Base-by-base conservation (phyloP, 2,329 filamentous ascomycete genomes). In the Diplocarpon rosae region DNA sequence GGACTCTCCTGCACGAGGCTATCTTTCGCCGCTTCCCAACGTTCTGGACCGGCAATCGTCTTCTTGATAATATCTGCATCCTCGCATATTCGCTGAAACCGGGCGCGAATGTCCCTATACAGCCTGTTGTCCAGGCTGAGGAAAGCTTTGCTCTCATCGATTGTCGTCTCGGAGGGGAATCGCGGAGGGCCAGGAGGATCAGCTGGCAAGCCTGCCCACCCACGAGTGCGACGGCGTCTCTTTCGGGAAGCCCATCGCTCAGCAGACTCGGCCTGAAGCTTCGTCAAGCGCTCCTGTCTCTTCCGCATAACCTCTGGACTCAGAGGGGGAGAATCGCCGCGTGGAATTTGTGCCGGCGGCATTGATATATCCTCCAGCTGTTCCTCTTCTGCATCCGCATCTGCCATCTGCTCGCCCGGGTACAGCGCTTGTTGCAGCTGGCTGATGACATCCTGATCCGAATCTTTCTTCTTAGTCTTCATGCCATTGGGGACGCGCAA, bases 101-200 rank as follows among this genome's bases (percentile, higher is more conserved):
- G 72, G 39, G 78, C 69, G 27, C 85, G 75, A 13, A 86, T 62
- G 47, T 75, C 65, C 28, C 70, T 71, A 60, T 92, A 92, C 34
- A 74, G 66, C 1, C 69, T 62, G 39, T 72, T 75, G 56, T 83
- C 75, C 29, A 93, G 67, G 31, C 66, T 69, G 24, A 93, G 67
- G 47, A 80, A 82, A 11, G 71, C 70, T 58, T 87, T 85, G 57
- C 82, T 81, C 63, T 90, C 83, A 52, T 85, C 81, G 47, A 92
- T 75, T 0, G 85, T 89, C 11, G 83, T 89, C 62, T 92, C 85
- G 0, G 85, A 90, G 1, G 83, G 83, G 51, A 87, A 92, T 16
- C 85, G 76, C 12, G 82, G 79, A 15, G 80, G 76, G 4, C 79
- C 77, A 1, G 79, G 73, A 6, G 77, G 76, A 58, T 85, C 81